Evolutionary conservation across 176 grass and related monocot genomes (phyloP).

Genomic region (Alloteropsis semialata): DNA sequence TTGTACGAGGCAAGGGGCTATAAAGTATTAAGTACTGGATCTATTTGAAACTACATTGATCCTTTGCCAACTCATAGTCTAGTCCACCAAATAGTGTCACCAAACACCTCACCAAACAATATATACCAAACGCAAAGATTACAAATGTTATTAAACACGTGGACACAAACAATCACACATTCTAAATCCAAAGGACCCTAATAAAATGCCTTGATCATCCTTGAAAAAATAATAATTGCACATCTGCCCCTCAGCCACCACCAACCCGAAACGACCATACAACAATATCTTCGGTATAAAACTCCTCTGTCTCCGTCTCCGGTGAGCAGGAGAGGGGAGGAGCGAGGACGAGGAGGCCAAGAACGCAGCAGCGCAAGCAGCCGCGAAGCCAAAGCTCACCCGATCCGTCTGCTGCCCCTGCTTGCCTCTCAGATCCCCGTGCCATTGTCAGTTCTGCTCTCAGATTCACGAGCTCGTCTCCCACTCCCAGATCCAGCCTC

Average conservation of each 20-base stretch:
- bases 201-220: background rate
- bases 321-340: slow-evolving; percentile 30
- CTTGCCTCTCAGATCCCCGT: slow-evolving; percentile 15
- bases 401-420: slow-evolving; percentile 4
- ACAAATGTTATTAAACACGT: slow-evolving; percentile 25
- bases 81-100: background rate
- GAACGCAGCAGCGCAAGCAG: slow-evolving; percentile 11
- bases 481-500: slow-evolving; percentile 46
- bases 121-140: background rate
- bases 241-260: background rate
- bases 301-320: slow-evolving; percentile 41
- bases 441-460: background rate
- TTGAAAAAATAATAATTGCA: background rate
- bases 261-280: slow-evolving; percentile 28
- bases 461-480: slow-evolving; percentile 18
- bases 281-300: slow-evolving; percentile 32
- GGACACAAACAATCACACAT: background rate
- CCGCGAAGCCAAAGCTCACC: slow-evolving; percentile 15
- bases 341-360: background rate
- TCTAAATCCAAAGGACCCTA: background rate
- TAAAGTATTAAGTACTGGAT: background rate
- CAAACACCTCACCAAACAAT: background rate
- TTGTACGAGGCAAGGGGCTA: background rate
- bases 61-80: background rate
- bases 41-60: background rate